Conservation (phyloP, 1,284 basidiomycete species). For the Boletus semigastroideus region DNA sequence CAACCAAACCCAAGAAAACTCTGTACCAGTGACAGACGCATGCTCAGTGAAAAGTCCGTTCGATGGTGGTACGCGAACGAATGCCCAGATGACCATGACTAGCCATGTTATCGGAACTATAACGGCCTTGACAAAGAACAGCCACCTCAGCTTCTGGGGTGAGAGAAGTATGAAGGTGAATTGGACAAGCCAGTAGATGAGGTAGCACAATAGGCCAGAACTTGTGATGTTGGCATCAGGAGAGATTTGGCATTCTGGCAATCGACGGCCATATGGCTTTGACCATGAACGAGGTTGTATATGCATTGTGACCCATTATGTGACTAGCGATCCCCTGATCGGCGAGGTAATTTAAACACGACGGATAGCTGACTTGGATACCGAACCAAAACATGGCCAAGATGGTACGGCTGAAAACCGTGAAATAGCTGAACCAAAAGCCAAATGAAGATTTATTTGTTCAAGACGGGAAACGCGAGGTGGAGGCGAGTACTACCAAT, state of each 20-base stretch:
- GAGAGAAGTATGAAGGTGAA: slow-evolving; percentile 64
- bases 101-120: slow-evolving; percentile 57
- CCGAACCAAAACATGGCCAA: slow-evolving; percentile 64
- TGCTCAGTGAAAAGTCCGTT: slow-evolving; percentile 44
- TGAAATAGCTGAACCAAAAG: slow-evolving; percentile 63
- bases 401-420: slow-evolving; percentile 58
- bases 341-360: background rate
- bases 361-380: slow-evolving; percentile 37
- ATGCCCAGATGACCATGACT: slow-evolving; percentile 60
- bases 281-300: too few species aligned
- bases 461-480: slow-evolving; percentile 62
- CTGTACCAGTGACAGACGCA: slow-evolving; percentile 37
- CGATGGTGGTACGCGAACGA: slow-evolving; percentile 51
- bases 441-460: slow-evolving; percentile 63
- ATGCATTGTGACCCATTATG: slow-evolving; percentile 31
- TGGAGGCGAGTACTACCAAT: too few species aligned
- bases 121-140: slow-evolving; percentile 61
- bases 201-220: slow-evolving; percentile 53
- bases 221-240: slow-evolving; percentile 54
- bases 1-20: slow-evolving; percentile 55
- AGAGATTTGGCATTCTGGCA: slow-evolving; percentile 52
- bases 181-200: slow-evolving; percentile 65
- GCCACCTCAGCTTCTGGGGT: slow-evolving; percentile 57
- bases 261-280: slow-evolving; percentile 67
- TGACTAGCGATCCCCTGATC: slow-evolving; percentile 11